Percentiles rank a stretch among this genome's conserved stretches.
phyloP scores from a whole-genome alignment of 768 basidiomycete genomes.

The Botryobasidium botryosum region DNA sequence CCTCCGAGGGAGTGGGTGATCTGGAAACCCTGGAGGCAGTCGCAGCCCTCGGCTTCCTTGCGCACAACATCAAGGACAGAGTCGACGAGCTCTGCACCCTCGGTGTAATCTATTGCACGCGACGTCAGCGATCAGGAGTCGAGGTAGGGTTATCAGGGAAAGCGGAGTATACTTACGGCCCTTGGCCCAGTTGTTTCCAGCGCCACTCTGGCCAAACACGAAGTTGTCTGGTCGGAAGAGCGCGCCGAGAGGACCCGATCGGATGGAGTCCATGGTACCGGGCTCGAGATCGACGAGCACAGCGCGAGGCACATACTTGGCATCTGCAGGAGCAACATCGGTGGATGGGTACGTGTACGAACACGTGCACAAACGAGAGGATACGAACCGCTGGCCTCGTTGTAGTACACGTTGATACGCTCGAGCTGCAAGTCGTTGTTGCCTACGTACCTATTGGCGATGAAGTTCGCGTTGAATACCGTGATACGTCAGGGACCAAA shows the following conservation, averaged over 20 bases:
- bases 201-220: constrained; percentile 94
- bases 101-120: constrained; percentile 51
- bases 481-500: neutral
- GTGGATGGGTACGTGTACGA: neutral
- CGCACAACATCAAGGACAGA: constrained; percentile 95
- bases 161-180: constrained; percentile 52
- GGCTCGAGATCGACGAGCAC: constrained; percentile 96
- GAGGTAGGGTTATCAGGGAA: constrained; percentile 4
- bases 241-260: constrained; percentile 73
- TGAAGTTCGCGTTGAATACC: neutral
- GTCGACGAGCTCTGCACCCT: constrained; percentile 98
- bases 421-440: constrained; percentile 91
- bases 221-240: constrained; percentile 98
- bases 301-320: constrained; percentile 98
- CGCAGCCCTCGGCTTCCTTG: constrained; percentile 95
- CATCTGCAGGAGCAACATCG: constrained; percentile 21
- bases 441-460: constrained; percentile 50
- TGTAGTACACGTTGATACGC: constrained; percentile 96
- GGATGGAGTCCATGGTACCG: constrained; percentile 88
- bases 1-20: constrained; percentile 98
- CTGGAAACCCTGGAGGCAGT: constrained; percentile 98
- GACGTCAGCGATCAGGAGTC: constrained; percentile 12
- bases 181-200: constrained; percentile 99
- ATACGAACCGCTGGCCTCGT: constrained; percentile 54
- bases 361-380: neutral